A percentile compares a stretch with the other conserved stretches of the same genome.
Evolutionary conservation across 495 filamentous ascomycete species (phyloP).

Genomic region (Xylaria scruposa): DNA sequence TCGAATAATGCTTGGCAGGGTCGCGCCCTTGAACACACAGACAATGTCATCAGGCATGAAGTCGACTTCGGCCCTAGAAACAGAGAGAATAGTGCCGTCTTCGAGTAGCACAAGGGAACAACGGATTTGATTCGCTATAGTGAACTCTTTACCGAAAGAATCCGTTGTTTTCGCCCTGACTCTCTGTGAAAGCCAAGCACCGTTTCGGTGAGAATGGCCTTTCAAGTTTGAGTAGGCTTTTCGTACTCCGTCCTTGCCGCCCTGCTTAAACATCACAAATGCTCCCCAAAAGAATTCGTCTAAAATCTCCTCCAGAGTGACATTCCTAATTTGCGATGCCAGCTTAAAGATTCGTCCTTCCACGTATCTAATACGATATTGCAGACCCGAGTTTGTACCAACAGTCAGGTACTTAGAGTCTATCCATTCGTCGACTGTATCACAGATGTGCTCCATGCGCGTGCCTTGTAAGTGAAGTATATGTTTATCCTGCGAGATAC

Average conservation of each 20-base stretch:
- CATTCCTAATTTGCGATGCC: slow-evolving; percentile 3
- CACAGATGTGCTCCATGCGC: background rate
- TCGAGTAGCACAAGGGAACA: background rate
- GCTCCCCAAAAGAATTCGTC: background rate
- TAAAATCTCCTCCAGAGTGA: background rate
- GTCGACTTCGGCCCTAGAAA: background rate
- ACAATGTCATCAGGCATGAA: background rate
- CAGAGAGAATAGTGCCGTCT: slow-evolving; percentile 7
- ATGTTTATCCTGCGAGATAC: background rate
- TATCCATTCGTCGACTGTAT: background rate
- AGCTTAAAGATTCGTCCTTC: slow-evolving; percentile 10
- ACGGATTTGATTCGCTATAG: background rate
- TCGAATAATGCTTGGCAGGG: background rate
- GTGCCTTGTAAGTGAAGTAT: slow-evolving; percentile 1
- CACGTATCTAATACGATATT: slow-evolving; percentile 5
- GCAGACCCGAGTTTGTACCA: background rate
- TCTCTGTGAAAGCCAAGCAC: background rate
- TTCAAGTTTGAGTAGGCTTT: background rate
- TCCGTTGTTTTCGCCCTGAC: background rate
- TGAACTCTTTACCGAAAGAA: background rate
- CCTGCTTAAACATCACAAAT: background rate
- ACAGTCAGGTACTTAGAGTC: too few species aligned
- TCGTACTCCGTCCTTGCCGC: background rate
- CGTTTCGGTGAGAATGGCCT: background rate
- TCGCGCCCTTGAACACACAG: slow-evolving; percentile 9